Evolutionary conservation across 768 basidiomycete species (phyloP).

Genomic region (Mycena kentingensis): DNA sequence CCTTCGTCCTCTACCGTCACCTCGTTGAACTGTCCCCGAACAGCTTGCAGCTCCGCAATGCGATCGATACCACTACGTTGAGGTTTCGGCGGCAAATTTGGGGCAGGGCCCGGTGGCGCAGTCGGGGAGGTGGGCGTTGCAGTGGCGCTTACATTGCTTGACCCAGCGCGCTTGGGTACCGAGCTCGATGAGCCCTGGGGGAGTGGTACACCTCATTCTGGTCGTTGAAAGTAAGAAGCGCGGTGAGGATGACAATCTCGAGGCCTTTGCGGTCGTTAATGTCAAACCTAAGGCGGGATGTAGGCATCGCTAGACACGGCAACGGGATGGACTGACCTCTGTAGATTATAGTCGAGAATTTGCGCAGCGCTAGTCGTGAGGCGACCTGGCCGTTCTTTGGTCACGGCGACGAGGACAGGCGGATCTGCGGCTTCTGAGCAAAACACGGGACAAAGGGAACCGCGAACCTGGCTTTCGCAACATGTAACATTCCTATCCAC

Average conservation of each 20-base stretch:
- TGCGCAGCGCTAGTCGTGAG: conserved; percentile 69
- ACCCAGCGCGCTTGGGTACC: conserved; percentile 1
- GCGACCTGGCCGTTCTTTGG: conserved; percentile 70
- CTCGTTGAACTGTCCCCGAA: conserved; percentile 74
- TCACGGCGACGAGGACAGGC: conserved; percentile 80
- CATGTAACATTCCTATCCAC: conserved; percentile 80
- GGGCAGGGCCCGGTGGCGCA: conserved; percentile 27
- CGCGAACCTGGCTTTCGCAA: conserved; percentile 66
- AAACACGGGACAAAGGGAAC: neutral
- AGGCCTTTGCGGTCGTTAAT: conserved; percentile 84
- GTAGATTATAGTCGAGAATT: conserved; percentile 82
- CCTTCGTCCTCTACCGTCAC: conserved; percentile 71
- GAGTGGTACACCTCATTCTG: conserved; percentile 57
- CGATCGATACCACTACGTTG: conserved; percentile 66
- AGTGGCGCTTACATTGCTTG: conserved; percentile 2
- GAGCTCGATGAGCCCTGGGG: conserved; percentile 22
- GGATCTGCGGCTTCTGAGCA: conserved; percentile 51
- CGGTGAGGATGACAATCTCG: conserved; percentile 77
- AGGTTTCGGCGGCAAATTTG: conserved; percentile 60
- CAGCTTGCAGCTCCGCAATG: conserved; percentile 70
- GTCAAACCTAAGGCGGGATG: conserved; percentile 59
- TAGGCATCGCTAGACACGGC: neutral
- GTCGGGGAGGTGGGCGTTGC: conserved; percentile 21
- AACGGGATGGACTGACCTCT: conserved; percentile 49
- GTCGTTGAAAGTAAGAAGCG: conserved; percentile 79